Base-by-base conservation (phyloP, 1,139 yeast species). In the Geotrichum fermentans region DNA sequence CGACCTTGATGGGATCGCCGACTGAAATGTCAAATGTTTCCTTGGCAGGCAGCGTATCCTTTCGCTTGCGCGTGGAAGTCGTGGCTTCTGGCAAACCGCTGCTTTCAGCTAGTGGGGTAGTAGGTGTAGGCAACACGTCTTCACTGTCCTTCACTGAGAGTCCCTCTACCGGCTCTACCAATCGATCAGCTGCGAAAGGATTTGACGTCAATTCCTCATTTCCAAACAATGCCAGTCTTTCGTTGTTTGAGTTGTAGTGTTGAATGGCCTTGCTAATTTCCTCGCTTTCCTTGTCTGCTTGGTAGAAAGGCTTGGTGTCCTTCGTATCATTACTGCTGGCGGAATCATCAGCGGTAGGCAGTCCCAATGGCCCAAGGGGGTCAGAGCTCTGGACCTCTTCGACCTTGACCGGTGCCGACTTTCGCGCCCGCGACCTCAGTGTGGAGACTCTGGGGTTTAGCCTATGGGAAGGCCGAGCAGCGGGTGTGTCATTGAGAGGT, bases 1-100 rank as follows among this genome's bases (percentile, higher is more conserved):
- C 96, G 2, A 92, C 90, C 65, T 87, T 89, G 62, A 82, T 77
- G 1, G 97, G 97, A 64, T 92, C 96, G 2, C 94, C 94, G 1
- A 90, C 96, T 1, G 82, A 67, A 38, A 90, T 83, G 4, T 77
- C 80, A 56, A 86, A 75, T 5, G 42, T 35, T 8, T 45, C 43
- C 36, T 40, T 43, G 40, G 36, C 20, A 39, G 41, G 38, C n/a
- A 10, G 24, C 34, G 16, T 10, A 13, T n/a, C 17, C 10, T 16
- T 28, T 24, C 13, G 32, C 13, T 8, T 26, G n/a, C 33, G 14
- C 16, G 24, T 11, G 11, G 36, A 16, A 36, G 28, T 13, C 6
- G 36, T 14, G 29, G 40, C 34, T 7, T 11, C 26, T 10, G 32
- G 33, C 28, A 24, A 24, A 6, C 10, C 8, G 8, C 14, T 16